A percentile compares a stretch with the other conserved stretches of the same genome.
These are phyloP conservation scores for Aureobasidium sp. DNA, from an alignment of 2,329 filamentous ascomycete genomes.

Conservation along the genomic window DNA sequence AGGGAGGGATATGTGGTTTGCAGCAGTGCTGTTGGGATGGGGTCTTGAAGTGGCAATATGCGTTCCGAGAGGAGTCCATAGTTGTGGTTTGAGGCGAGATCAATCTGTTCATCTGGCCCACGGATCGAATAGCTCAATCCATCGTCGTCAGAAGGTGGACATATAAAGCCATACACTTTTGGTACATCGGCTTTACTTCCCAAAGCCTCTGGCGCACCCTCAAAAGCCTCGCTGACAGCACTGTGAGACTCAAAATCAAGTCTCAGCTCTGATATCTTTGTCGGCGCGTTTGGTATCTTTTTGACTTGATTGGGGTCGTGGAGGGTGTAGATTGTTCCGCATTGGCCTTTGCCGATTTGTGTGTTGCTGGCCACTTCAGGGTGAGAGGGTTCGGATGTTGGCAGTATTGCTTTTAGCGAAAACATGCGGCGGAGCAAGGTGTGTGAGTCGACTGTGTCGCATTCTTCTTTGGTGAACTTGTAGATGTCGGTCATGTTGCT, in stretches of 20 bases:
- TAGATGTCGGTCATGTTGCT: background rate
- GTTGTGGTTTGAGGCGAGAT: background rate
- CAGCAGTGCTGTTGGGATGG: background rate
- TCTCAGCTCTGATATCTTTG: background rate
- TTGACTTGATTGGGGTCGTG: background rate
- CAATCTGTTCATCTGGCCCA: background rate
- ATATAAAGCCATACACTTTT: background rate
- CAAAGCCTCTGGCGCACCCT: background rate
- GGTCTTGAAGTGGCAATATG: background rate
- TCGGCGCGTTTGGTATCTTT: background rate
- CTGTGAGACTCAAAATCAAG: background rate
- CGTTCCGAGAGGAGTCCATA: background rate
- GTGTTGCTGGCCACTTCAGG: background rate
- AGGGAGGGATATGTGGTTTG: background rate
- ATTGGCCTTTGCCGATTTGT: conserved; percentile 4
- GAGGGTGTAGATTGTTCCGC: background rate
- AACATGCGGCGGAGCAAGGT: background rate
- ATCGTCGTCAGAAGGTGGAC: background rate
- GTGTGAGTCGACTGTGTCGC: background rate
- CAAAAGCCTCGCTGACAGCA: background rate
- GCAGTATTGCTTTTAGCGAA: background rate
- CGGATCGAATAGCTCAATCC: background rate
- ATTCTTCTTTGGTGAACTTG: background rate
- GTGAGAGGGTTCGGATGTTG: background rate
- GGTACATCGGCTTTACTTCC: background rate